These are phyloP conservation scores for Ogataea degrootiae DNA, from an alignment of 805 yeast genomes.

Conservation along the genomic window DNA sequence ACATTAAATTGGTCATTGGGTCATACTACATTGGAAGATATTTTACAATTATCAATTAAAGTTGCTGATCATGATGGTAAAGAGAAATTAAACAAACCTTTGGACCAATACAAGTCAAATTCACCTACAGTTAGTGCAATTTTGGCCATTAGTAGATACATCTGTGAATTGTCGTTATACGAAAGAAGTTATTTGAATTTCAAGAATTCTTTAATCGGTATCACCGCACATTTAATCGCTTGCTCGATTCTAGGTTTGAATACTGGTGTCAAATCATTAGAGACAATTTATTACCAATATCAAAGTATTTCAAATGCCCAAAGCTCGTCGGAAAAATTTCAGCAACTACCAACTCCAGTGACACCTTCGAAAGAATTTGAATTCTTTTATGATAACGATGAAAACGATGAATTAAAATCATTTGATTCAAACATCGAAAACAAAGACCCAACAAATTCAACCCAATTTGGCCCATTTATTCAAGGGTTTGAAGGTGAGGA, in stretches of 20 bases:
- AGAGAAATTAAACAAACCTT: constrained; percentile 23
- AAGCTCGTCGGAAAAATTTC: background rate
- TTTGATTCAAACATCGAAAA: constrained; percentile 28
- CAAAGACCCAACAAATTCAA: constrained; percentile 35
- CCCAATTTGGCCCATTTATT: constrained; percentile 42
- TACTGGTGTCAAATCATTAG: constrained; percentile 35
- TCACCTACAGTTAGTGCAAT: constrained; percentile 45
- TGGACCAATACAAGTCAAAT: constrained; percentile 25
- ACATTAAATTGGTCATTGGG: constrained; percentile 39
- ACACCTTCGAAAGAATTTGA: constrained; percentile 20
- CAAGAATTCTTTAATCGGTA: constrained; percentile 42
- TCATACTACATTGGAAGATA: constrained; percentile 49
- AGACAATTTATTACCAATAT: constrained; percentile 15
- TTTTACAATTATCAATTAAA: constrained; percentile 38
- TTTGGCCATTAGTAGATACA: constrained; percentile 48
- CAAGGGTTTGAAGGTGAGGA: constrained; percentile 40
- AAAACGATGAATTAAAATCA: constrained; percentile 10
- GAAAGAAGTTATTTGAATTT: constrained; percentile 40
- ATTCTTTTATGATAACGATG: constrained; percentile 14
- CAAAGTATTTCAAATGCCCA: constrained; percentile 8
- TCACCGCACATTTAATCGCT: constrained; percentile 49
- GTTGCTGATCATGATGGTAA: constrained; percentile 31
- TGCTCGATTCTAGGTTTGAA: constrained; percentile 49
- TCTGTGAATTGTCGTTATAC: constrained; percentile 51
- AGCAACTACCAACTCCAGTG: constrained; percentile 22